Conservation (phyloP, 73 alveolate genomes). For the Paramecium pentaurelia region DNA sequence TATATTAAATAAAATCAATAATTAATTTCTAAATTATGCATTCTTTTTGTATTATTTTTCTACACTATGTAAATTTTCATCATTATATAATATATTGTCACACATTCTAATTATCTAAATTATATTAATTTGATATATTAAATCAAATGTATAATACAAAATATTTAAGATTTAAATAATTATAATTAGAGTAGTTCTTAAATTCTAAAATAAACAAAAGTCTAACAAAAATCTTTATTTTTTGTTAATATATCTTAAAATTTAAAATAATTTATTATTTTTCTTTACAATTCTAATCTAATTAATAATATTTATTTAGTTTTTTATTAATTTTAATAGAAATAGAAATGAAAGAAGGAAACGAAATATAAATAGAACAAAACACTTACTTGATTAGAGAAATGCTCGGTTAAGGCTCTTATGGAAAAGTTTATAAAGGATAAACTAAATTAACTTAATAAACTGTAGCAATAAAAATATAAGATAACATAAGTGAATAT, state of each 20-base stretch:
- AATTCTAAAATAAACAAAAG: too few species aligned
- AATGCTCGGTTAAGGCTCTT: background rate
- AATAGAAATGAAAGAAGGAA: background rate
- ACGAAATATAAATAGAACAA: background rate
- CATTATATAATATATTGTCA: background rate
- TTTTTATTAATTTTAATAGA: background rate
- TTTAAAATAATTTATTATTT: too few species aligned
- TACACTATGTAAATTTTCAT: background rate
- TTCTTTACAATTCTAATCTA: too few species aligned
- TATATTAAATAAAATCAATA: background rate
- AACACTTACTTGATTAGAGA: background rate
- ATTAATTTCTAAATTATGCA: background rate
- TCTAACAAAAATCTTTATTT: too few species aligned
- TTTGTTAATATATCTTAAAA: too few species aligned
- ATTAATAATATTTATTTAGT: background rate
- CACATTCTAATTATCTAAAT: background rate
- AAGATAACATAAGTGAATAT: background rate
- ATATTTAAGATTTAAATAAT: too few species aligned
- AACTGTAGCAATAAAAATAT: background rate
- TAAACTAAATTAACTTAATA: background rate
- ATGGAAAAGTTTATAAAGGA: background rate
- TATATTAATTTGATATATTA: background rate
- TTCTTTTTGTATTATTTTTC: background rate
- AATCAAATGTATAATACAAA: too few species aligned
- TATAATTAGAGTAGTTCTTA: too few species aligned